Conservation (phyloP, 192 early-diverging fungal genomes). For the Lobosporangium transversale region DNA sequence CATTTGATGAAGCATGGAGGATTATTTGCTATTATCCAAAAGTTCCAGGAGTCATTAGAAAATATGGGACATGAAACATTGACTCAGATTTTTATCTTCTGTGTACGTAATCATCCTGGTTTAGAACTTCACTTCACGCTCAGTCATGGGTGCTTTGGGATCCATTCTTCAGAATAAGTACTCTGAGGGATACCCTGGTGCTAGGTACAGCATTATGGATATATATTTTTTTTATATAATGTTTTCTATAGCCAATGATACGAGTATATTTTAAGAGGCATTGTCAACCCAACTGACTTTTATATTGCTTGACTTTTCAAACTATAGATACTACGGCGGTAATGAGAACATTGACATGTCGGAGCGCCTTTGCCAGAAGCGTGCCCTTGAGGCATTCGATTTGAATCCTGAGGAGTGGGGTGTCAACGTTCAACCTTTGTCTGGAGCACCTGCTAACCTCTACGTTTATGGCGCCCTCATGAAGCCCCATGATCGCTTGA, state of each 20-base stretch:
- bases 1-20: no score
- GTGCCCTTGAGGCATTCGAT: slow-evolving; percentile 93
- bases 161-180: slow-evolving; percentile 99
- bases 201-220: slow-evolving; percentile 72
- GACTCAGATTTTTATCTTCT: no score
- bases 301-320: background rate
- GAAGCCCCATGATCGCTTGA: slow-evolving; percentile 97
- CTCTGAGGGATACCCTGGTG: slow-evolving; percentile 96
- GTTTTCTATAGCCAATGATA: no score
- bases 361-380: slow-evolving; percentile 92
- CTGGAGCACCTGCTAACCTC: slow-evolving; percentile 96
- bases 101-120: no score
- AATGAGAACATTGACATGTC: slow-evolving; percentile 98
- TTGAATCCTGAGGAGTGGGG: slow-evolving; percentile 91
- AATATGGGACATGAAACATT: no score
- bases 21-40: no score
- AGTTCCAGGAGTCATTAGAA: no score
- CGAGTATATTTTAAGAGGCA: no score
- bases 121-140: slow-evolving; percentile 96
- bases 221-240: background rate
- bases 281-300: background rate
- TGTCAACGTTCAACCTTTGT: slow-evolving; percentile 97
- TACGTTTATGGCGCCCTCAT: slow-evolving; percentile 96
- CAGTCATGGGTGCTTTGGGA: slow-evolving; percentile 96
- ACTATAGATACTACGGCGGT: slow-evolving; percentile 93